Base-by-base conservation (phyloP, 495 filamentous ascomycete genomes). In the Polyplosphaeria fusca region DNA sequence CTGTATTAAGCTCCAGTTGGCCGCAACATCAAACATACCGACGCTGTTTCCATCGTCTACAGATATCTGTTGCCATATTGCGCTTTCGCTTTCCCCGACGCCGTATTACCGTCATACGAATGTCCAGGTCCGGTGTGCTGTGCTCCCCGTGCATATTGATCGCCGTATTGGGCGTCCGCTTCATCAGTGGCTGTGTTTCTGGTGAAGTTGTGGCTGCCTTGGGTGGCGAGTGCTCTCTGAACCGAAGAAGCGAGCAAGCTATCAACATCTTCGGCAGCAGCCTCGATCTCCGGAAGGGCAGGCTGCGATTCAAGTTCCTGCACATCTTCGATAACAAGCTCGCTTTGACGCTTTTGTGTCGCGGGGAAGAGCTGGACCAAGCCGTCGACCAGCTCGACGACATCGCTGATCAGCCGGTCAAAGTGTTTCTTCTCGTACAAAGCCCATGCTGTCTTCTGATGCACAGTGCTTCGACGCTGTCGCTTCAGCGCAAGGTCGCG, bases 381-480 rank as follows among this genome's bases (percentile, higher is more conserved):
- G 42, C 42, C 22, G 22, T 45, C 22, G 14, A 45, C 42, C 25
- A 45, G 22, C 18, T 45, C 12, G 22, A 45, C 22, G 22, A 45
- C 42, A 45, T 45, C 22, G 22, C n/a, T 45, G 22, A 45, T 45
- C 22, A 45, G 18, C 42, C 22, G 42, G 42, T 45, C 22, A 22
- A 45, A 45, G 42, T 45, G 14, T 45, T 45, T 45, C 42, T 45
- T 45, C 42, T 45, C 22, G 25, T 45, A 45, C 14, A 45, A 45
- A 45, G 42, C 42, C 42, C 22, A 45, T 19, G 42, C 18, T 4
- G 22, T 45, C 42, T 45, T 45, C 42, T 45, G 22, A 22, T 22
- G 22, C 14, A 45, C 22, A 22, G 42, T 45, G 22, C 42, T 45
- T 25, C 22, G 22, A 12, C 22, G 42, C 42, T 45, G 42, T 19